Percentiles rank a stretch among this genome's conserved stretches.
Conservation (phyloP, 2,329 filamentous ascomycete genomes). For the Mycosphaerelloides madeirae region DNA sequence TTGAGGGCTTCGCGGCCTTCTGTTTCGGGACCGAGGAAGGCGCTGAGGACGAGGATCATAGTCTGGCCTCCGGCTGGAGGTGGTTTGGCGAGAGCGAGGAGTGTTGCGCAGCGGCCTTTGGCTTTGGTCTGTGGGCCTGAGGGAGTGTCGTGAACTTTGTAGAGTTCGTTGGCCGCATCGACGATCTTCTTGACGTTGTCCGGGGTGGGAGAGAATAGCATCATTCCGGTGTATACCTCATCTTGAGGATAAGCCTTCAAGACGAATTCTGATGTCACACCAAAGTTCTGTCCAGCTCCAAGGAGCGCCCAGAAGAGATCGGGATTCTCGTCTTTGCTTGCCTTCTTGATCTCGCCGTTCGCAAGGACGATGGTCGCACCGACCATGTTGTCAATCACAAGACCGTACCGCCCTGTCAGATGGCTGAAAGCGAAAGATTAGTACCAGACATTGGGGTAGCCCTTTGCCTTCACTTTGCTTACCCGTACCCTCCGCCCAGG, state of each 20-base stretch:
- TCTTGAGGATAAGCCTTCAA: constrained; percentile 32
- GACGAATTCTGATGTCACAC: constrained; percentile 44
- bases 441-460: constrained; percentile 28
- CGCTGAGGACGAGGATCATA: constrained; percentile 18
- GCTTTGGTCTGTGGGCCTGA: constrained; percentile 16
- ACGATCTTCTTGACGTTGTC: constrained; percentile 18
- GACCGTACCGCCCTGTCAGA: constrained; percentile 51
- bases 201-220: constrained; percentile 32
- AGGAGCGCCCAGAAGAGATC: constrained; percentile 49
- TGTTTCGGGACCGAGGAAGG: constrained; percentile 17
- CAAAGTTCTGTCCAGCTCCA: constrained; percentile 46
- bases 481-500: constrained; percentile 36
- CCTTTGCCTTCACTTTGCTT: neutral
- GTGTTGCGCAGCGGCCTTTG: constrained; percentile 12
- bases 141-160: constrained; percentile 11
- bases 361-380: constrained; percentile 39
- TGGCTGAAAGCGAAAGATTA: constrained; percentile 26
- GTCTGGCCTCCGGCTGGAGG: constrained; percentile 22
- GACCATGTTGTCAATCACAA: constrained; percentile 50
- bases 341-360: constrained; percentile 35
- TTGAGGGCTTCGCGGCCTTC: constrained; percentile 21
- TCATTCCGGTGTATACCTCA: constrained; percentile 34
- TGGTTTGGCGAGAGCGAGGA: constrained; percentile 22
- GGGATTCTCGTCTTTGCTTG: constrained; percentile 41
- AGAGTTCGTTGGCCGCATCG: constrained; percentile 20